Conservation (phyloP, 768 basidiomycete genomes). For the Tulasnella sp. region DNA sequence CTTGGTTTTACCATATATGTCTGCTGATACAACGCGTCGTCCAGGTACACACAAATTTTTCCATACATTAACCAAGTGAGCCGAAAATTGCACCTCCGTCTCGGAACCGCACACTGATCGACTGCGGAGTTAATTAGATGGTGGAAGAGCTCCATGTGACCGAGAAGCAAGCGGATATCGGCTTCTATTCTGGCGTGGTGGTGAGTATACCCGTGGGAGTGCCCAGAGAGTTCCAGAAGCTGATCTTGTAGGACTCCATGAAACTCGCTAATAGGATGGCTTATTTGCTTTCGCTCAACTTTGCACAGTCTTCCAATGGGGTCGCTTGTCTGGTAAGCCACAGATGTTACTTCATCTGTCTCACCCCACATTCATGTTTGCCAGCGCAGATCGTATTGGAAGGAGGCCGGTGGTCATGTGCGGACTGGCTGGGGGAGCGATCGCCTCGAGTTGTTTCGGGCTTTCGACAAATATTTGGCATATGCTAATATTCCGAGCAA, state of each 20-base stretch:
- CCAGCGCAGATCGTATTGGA: conserved; percentile 21
- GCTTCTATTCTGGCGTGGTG: conserved; percentile 16
- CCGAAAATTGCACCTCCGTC: too few species aligned
- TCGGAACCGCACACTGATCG: not conserved
- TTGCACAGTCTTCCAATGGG: conserved; percentile 19
- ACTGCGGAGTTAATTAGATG: not conserved
- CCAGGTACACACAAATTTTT: conserved; percentile 16
- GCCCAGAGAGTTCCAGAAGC: too few species aligned
- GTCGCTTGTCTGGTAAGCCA: conserved; percentile 16
- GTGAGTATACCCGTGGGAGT: not conserved
- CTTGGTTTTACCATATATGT: not conserved
- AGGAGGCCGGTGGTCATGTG: conserved; percentile 21
- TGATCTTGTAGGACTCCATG: too few species aligned
- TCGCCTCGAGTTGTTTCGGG: conserved; percentile 15
- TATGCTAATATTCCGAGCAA: not conserved
- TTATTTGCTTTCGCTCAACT: conserved; percentile 19
- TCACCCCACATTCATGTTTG: not conserved
- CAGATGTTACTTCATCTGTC: too few species aligned
- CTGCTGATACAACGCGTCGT: not conserved
- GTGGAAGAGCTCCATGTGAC: conserved; percentile 15
- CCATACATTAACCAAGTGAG: conserved; percentile 19
- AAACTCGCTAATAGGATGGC: not conserved
- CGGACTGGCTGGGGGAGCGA: conserved; percentile 16
- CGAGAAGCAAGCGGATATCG: conserved; percentile 9
- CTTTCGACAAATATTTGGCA: conserved; percentile 6